A percentile compares a stretch with the other conserved stretches of the same genome.
Conservation (phyloP, 768 basidiomycete species). For the Hirschioporus abietinus region DNA sequence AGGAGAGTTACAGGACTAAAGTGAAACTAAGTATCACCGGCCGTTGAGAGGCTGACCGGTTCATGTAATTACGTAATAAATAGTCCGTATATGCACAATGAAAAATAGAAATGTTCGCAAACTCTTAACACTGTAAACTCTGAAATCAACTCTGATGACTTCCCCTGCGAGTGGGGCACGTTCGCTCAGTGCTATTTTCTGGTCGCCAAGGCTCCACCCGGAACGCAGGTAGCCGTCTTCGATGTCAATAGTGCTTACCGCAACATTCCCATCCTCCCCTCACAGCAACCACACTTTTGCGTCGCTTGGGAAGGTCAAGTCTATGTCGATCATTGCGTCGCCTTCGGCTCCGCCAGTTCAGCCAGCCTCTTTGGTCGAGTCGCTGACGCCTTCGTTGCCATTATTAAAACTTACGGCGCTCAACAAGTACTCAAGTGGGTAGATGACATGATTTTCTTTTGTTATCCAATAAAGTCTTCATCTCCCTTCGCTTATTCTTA, state of each 20-base stretch:
- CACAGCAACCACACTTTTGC: constrained; percentile 21
- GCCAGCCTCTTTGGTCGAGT: constrained; percentile 28
- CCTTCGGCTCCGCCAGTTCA: constrained; percentile 26
- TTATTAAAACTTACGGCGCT: constrained; percentile 18
- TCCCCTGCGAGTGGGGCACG: constrained; percentile 28
- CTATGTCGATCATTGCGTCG: constrained; percentile 19
- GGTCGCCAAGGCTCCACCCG: constrained; percentile 25
- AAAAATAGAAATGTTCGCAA: too few relatives aligned
- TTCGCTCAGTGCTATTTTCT: constrained; percentile 21
- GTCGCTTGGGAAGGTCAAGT: too few relatives aligned
- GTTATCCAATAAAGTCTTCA: constrained; percentile 25
- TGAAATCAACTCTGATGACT: constrained; percentile 21
- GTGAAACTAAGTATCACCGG: too few relatives aligned
- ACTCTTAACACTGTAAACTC: constrained; percentile 23
- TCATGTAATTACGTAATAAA: too few relatives aligned
- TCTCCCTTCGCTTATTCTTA: constrained; percentile 22
- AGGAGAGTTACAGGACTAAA: too few relatives aligned
- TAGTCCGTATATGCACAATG: too few relatives aligned
- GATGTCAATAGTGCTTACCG: constrained; percentile 34
- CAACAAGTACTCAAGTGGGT: constrained; percentile 23
- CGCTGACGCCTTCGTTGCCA: constrained; percentile 26
- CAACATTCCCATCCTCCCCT: constrained; percentile 27
- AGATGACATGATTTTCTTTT: too few relatives aligned
- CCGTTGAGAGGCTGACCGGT: too few relatives aligned
- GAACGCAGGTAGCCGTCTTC: constrained; percentile 30